Evolutionary conservation across 768 basidiomycete genomes (phyloP).

Genomic region (Sistotremastrum suecicum): DNA sequence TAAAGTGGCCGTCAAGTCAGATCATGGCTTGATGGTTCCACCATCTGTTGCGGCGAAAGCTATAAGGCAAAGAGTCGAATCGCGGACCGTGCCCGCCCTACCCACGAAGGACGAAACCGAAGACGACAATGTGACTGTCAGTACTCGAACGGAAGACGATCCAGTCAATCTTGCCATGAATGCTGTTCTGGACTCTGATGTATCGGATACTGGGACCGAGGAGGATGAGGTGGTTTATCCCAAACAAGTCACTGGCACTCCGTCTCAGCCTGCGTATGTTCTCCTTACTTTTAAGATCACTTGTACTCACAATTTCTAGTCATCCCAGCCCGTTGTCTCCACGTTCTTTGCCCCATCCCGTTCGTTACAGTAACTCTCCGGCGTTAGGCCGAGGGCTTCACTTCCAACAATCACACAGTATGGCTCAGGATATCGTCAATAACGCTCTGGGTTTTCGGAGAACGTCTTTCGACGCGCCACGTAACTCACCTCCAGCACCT

Average conservation of each 20-base stretch:
- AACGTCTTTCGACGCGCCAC: slow-evolving; percentile 14
- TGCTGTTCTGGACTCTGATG: slow-evolving; percentile 27
- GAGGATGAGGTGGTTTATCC: slow-evolving; percentile 72
- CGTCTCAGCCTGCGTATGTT: slow-evolving; percentile 6
- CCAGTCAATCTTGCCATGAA: slow-evolving; percentile 58
- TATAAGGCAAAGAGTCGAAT: slow-evolving; percentile 16
- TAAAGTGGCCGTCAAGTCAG: not conserved
- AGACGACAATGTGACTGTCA: slow-evolving; percentile 53
- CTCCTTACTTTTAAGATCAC: not conserved
- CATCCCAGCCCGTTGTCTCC: not conserved
- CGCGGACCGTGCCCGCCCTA: slow-evolving; percentile 1
- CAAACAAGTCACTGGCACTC: slow-evolving; percentile 23
- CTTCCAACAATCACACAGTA: slow-evolving; percentile 23
- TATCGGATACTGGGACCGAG: slow-evolving; percentile 38
- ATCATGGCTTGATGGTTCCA: not conserved
- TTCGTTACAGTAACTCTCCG: not conserved
- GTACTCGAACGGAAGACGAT: slow-evolving; percentile 72
- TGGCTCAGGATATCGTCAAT: slow-evolving; percentile 55
- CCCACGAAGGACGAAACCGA: slow-evolving; percentile 22
- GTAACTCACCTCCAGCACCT: slow-evolving; percentile 31
- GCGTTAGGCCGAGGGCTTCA: not conserved
- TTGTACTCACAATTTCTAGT: not conserved
- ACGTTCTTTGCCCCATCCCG: slow-evolving; percentile 2
- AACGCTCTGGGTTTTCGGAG: slow-evolving; percentile 28
- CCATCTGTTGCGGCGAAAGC: slow-evolving; percentile 16